A percentile compares a stretch with the other conserved stretches of the same genome.
These are phyloP conservation scores for Fusarium caatingaense DNA, from an alignment of 2,329 filamentous ascomycete species.

Conservation along the genomic window DNA sequence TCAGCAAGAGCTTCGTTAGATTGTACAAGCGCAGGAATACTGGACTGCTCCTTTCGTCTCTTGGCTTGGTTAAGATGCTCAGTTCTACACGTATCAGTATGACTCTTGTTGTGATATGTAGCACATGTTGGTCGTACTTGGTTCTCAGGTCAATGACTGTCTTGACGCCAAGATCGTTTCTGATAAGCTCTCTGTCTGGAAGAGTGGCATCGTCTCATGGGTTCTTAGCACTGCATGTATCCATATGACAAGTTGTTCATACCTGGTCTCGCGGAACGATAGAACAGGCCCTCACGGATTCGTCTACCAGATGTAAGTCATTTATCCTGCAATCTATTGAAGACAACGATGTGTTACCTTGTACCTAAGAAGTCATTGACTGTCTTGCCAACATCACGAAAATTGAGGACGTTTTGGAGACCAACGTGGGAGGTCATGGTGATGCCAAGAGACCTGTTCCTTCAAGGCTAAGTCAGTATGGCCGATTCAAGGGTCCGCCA, in stretches of 20 bases:
- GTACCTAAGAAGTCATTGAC: slow-evolving; percentile 70
- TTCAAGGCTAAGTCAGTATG: not conserved
- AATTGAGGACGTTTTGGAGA: slow-evolving; percentile 69
- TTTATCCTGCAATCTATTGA: not conserved
- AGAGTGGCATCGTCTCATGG: slow-evolving; percentile 75
- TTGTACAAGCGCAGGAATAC: slow-evolving; percentile 51
- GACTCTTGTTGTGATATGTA: not conserved
- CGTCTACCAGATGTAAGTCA: slow-evolving; percentile 49
- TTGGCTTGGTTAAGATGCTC: slow-evolving; percentile 77
- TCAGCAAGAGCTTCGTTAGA: slow-evolving; percentile 64
- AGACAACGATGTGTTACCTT: slow-evolving; percentile 55
- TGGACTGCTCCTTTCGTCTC: slow-evolving; percentile 65
- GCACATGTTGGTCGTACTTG: slow-evolving; percentile 61
- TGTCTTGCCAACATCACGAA: slow-evolving; percentile 78
- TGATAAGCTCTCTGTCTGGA: slow-evolving; percentile 70
- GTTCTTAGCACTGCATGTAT: slow-evolving; percentile 16
- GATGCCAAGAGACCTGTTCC: slow-evolving; percentile 13
- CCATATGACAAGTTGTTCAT: slow-evolving; percentile 19
- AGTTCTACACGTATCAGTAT: slow-evolving; percentile 61
- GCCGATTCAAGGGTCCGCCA: not conserved
- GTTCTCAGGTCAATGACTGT: slow-evolving; percentile 85
- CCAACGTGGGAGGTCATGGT: slow-evolving; percentile 33
- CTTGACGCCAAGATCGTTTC: slow-evolving; percentile 70
- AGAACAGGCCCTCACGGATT: slow-evolving; percentile 72
- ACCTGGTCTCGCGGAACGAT: slow-evolving; percentile 74